Percentiles rank a stretch among this genome's conserved stretches.
Evolutionary conservation across 1,139 yeast species (phyloP).

Genomic region (Schizosaccharomyces versatilis): DNA sequence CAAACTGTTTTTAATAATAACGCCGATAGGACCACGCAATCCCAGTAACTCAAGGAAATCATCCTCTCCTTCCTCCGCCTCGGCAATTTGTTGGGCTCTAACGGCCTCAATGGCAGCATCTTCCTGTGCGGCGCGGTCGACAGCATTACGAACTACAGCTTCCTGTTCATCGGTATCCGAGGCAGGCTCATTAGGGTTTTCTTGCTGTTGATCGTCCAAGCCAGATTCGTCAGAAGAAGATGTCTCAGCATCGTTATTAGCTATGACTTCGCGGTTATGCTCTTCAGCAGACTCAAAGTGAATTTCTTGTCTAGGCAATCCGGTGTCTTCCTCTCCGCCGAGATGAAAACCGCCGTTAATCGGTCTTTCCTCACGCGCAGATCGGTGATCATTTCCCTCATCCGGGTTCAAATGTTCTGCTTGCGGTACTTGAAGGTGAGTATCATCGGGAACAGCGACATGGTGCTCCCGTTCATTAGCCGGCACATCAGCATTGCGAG

Average conservation of each 20-base stretch:
- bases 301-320: conserved; percentile 4
- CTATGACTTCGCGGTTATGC: not conserved
- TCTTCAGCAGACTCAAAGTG: conserved; percentile 2
- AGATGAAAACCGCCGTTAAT: conserved; percentile 7
- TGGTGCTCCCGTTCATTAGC: conserved; percentile 4
- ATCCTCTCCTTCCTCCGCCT: conserved; percentile 2
- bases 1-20: conserved; percentile 13
- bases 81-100: conserved; percentile 3
- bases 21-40: conserved; percentile 17
- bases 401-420: not conserved
- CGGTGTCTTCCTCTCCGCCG: conserved; percentile 4
- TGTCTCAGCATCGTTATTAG: conserved; percentile 5
- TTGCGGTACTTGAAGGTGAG: conserved; percentile 4
- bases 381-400: not conserved
- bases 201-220: conserved; percentile 6
- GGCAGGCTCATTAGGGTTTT: conserved; percentile 1
- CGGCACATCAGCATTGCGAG: conserved; percentile 4
- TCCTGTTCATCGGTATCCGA: not conserved
- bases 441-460: conserved; percentile 5
- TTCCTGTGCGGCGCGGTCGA: conserved; percentile 3
- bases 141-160: not conserved
- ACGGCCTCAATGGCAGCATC: conserved; percentile 1
- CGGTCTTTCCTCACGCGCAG: not conserved
- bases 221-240: conserved; percentile 11
- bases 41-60: conserved; percentile 17